These are phyloP conservation scores for Tagetes erecta DNA, from an alignment of 129 eudicot genomes.

Conservation along the genomic window DNA sequence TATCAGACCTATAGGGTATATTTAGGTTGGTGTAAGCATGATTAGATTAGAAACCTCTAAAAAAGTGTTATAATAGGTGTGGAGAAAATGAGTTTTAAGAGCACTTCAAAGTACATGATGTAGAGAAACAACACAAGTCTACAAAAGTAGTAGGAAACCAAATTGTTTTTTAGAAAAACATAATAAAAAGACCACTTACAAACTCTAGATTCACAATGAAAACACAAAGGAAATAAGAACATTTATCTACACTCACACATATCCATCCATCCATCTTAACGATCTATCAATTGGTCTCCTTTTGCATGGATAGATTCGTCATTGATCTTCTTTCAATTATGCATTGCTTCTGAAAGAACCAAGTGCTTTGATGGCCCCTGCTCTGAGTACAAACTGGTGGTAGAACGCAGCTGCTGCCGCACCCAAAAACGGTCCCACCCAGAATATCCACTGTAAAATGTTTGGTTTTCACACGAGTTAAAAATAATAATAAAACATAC, in stretches of 20 bases:
- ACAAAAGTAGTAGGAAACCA: not conserved
- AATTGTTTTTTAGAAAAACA: not conserved
- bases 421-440: constrained; percentile 78
- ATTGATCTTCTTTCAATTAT: not conserved
- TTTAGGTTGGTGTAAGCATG: too few relatives aligned
- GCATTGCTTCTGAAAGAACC: constrained; percentile 77
- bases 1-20: too few relatives aligned
- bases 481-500: not conserved
- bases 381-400: constrained; percentile 69
- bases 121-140: too few relatives aligned
- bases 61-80: too few relatives aligned
- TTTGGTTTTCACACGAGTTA: not conserved
- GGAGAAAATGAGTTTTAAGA: too few relatives aligned
- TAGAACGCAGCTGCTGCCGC: constrained; percentile 73
- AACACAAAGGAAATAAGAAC: not conserved
- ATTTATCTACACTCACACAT: constrained; percentile 30
- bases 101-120: too few relatives aligned
- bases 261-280: constrained; percentile 28
- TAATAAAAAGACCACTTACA: constrained; percentile 11
- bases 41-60: too few relatives aligned
- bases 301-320: not conserved
- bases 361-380: constrained; percentile 68
- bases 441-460: constrained; percentile 62
- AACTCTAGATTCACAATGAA: constrained; percentile 24
- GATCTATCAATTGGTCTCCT: not conserved